phyloP scores from a whole-genome alignment of 2,329 filamentous ascomycete genomes.

The Tolypocladium amazonense region DNA sequence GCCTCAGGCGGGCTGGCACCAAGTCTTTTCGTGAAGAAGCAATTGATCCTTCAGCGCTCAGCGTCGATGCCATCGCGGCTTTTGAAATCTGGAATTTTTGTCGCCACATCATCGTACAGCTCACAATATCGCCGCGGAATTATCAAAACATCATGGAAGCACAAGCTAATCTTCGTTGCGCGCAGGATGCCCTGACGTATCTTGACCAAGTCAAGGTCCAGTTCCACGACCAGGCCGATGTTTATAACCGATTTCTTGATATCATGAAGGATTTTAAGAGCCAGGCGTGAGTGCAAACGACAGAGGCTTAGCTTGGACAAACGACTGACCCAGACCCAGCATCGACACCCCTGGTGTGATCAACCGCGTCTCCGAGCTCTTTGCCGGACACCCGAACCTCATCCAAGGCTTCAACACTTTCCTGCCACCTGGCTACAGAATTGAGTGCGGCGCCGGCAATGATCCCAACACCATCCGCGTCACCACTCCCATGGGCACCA shows the following conservation, averaged over 20 bases:
- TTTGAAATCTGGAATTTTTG: conserved; percentile 11
- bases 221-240: conserved; percentile 92
- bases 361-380: conserved; percentile 88
- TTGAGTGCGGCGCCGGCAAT: conserved; percentile 88
- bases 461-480: conserved; percentile 95
- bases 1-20: background rate
- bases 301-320: background rate
- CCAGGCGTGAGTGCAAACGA: conserved; percentile 58
- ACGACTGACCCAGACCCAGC: conserved; percentile 23
- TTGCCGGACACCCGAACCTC: conserved; percentile 86
- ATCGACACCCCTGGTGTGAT: conserved; percentile 98
- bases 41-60: background rate
- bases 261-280: conserved; percentile 99
- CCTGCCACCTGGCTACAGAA: conserved; percentile 86
- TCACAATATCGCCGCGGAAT: conserved; percentile 2
- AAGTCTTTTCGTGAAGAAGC: background rate
- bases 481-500: conserved; percentile 96
- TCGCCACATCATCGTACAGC: conserved; percentile 13
- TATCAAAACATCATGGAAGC: background rate
- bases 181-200: conserved; percentile 72
- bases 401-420: conserved; percentile 99
- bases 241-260: conserved; percentile 93
- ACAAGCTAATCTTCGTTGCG: conserved; percentile 4
- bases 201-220: conserved; percentile 97
- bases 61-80: background rate